Evolutionary conservation across 2,329 filamentous ascomycete genomes (phyloP), one percentile per base, ranked within the genome.

Genomic region (Colletotrichum coccodes): DNA sequence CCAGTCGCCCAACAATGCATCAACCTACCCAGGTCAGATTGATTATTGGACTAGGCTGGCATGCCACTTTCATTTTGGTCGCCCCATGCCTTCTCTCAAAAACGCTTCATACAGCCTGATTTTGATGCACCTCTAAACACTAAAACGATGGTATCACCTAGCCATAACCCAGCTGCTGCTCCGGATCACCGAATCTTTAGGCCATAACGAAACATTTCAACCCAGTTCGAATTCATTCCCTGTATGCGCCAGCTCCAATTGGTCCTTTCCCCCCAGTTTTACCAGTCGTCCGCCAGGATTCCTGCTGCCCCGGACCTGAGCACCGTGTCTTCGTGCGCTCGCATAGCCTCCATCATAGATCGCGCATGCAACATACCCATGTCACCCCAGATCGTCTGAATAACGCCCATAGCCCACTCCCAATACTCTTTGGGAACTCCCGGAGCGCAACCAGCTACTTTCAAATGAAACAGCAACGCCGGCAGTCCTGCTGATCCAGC

Each of bases 301-400:
- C 64, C 71, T 26, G 67, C 58, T 4, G 65, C 64, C 6, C 38
- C 62, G 4, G 49, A 52, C 38, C 63, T 69, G 28, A 73, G 69
- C 61, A 73, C 3, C 18, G 58, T 60, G 7, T 73, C 75, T 23
- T 68, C 63, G 53, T 76, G 73, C 1, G 64, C 61, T n/a, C 72
- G 71, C 82, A 84, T 83, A 7, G 78, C 72, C 47, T 84, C 82
- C 42, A 82, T 81, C 68, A 86, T 76, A 21, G 78, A 75, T 62
- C 80, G 79, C 2, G 85, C 85, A 70, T 86, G 83, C 38, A 84
- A 75, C 82, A 88, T 86, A 9, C 86, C 86, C 76, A 86, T 82
- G 47, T 84, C 80, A 56, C 79, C 76, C 82, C 84, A 87, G 14
- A 87, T 81, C 11, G 84, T 84, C 49, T 85, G 82, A 62, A 87